These are phyloP conservation scores for Neurospora pannonica DNA, from an alignment of 495 filamentous ascomycete genomes.

Conservation along the genomic window DNA sequence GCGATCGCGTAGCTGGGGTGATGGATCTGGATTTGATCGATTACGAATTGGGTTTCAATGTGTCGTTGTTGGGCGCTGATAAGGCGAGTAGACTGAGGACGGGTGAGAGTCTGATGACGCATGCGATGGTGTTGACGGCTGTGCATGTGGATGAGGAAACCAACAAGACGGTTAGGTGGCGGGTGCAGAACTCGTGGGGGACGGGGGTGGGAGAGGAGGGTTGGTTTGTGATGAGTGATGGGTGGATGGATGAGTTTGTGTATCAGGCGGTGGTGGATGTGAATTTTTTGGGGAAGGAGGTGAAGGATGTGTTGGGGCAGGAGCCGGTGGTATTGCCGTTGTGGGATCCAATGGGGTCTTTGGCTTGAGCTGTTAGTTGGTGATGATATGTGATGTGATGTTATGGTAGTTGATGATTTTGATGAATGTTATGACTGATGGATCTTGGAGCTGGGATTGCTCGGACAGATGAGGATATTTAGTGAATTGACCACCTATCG, in stretches of 20 bases:
- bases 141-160: slow-evolving; percentile 61
- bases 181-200: slow-evolving; percentile 83
- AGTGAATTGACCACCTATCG: not conserved
- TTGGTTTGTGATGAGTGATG: slow-evolving; percentile 80
- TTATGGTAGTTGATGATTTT: not conserved
- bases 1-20: slow-evolving; percentile 52
- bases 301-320: slow-evolving; percentile 58
- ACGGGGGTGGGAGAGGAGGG: slow-evolving; percentile 55
- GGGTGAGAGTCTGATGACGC: slow-evolving; percentile 73
- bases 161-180: slow-evolving; percentile 59
- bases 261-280: slow-evolving; percentile 81
- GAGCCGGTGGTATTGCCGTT: slow-evolving; percentile 61
- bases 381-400: not conserved
- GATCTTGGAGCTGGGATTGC: not conserved
- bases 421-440: not conserved
- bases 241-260: slow-evolving; percentile 77
- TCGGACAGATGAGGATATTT: not conserved
- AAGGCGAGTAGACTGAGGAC: slow-evolving; percentile 64
- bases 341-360: slow-evolving; percentile 83
- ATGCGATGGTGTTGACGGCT: slow-evolving; percentile 82
- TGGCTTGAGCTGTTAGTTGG: slow-evolving; percentile 44
- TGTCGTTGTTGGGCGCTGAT: slow-evolving; percentile 52
- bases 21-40: slow-evolving; percentile 68
- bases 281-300: slow-evolving; percentile 51
- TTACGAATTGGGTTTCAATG: slow-evolving; percentile 69